phyloP scores from a whole-genome alignment of 2,329 filamentous ascomycete genomes.

The Ceratocystis colombiana region DNA sequence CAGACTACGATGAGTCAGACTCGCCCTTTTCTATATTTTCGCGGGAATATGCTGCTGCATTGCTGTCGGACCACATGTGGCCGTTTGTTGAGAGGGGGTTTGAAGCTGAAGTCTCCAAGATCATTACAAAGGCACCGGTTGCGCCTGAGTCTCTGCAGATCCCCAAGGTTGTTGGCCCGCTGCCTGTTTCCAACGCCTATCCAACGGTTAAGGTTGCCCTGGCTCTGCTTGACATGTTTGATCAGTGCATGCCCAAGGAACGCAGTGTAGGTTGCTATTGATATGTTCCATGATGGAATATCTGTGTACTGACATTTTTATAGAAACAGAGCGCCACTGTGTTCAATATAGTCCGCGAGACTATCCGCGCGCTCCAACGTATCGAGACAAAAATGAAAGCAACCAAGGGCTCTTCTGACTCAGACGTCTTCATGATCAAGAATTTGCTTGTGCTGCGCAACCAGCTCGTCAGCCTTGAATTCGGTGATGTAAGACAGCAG shows the following conservation, averaged over 20 bases:
- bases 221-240: constrained; percentile 51
- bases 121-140: constrained; percentile 42
- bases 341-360: constrained; percentile 74
- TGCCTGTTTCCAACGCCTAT: constrained; percentile 48
- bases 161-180: constrained; percentile 39
- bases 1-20: constrained; percentile 49
- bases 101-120: constrained; percentile 46
- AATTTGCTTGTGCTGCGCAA: constrained; percentile 93
- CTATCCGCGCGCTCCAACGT: constrained; percentile 69
- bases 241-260: constrained; percentile 54
- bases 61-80: constrained; percentile 50
- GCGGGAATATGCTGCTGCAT: constrained; percentile 45
- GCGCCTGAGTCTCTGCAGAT: constrained; percentile 43
- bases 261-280: constrained; percentile 44
- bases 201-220: constrained; percentile 49
- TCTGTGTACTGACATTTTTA: constrained; percentile 27
- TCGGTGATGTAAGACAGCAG: constrained; percentile 55
- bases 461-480: constrained; percentile 90
- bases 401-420: constrained; percentile 53
- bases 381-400: constrained; percentile 62
- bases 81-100: constrained; percentile 46
- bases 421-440: constrained; percentile 85
- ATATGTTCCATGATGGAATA: background rate
- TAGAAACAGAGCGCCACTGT: constrained; percentile 46
- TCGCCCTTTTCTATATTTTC: constrained; percentile 45